Evolutionary conservation across 2,329 filamentous ascomycete genomes (phyloP), one percentile per base, ranked within the genome.

Genomic region (Karstenula rhodostoma): DNA sequence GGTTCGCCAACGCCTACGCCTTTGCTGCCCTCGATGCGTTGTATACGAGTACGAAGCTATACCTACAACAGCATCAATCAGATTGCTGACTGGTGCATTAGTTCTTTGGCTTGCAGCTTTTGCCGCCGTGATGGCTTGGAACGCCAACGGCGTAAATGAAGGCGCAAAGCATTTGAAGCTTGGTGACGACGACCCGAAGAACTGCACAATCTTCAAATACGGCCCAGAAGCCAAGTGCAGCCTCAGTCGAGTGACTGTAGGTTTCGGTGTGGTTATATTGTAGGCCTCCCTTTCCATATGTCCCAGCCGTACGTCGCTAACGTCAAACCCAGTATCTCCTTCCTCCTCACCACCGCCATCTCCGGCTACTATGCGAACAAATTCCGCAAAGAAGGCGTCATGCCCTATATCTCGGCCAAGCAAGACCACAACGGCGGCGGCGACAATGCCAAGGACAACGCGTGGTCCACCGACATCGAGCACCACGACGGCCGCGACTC

Each of bases 61-160:
- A 43, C 29, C 23, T 43, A 23, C 27, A 33, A n/a, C 23, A 9
- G 10, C n/a, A 23, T 25, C 25, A 35, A 17, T 7, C 5, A 27
- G 9, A 42, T 27, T 33, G 42, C 43, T 50, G 35, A 47, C 59
- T 37, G 27, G 7, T 3, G 23, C 12, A 68, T 56, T 72, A 67
- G 71, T 88, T 10, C 72, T 89, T 42, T 89, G 86, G 86, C 85
- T 88, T 68, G 80, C 81, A 5, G 86, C 86, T 4, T 86, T 86
- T 79, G 79, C 86, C 15, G 79, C 82, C 42, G 79, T 88, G 5
- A 85, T 85, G 15, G 79, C 81, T 15, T 89, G 86, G 76, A 85
- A 87, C 29, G 77, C 80, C 5, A 67, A 80, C n/a, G 86, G 85
- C 8, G 84, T 86, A 63, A 78, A 76, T 7, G 77, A 84, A 67